These are phyloP conservation scores for Flaveria trinervia DNA, from an alignment of 129 eudicot genomes.

Conservation along the genomic window DNA sequence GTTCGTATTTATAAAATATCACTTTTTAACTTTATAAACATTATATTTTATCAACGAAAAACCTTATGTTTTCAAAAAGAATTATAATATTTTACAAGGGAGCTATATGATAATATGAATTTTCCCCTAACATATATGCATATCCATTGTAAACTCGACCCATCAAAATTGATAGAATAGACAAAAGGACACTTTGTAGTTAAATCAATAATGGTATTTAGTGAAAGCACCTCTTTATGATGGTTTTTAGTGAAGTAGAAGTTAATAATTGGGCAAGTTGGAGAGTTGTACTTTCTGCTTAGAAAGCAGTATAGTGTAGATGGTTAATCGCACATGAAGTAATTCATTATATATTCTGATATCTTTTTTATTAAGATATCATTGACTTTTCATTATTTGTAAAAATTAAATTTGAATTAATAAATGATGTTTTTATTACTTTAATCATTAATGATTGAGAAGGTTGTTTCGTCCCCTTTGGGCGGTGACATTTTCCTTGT, in stretches of 20 bases:
- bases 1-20: too few species aligned
- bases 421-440: background rate
- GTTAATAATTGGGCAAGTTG: constrained; percentile 37
- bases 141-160: too few species aligned
- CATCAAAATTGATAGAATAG: too few species aligned
- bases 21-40: too few species aligned
- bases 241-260: constrained; percentile 38
- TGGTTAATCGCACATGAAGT: constrained; percentile 25
- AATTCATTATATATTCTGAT: constrained; percentile 12
- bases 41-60: too few species aligned
- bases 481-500: constrained; percentile 35
- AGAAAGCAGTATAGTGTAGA: constrained; percentile 13
- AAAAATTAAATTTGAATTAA: background rate
- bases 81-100: too few species aligned
- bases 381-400: constrained; percentile 12
- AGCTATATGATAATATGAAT: too few species aligned
- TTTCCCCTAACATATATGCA: too few species aligned
- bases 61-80: too few species aligned
- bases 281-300: constrained; percentile 20
- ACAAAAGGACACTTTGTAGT: too few species aligned
- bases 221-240: constrained; percentile 20
- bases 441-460: constrained; percentile 18
- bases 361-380: background rate
- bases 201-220: too few species aligned
- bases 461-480: constrained; percentile 27